Evolutionary conservation across 306 rosid species (phyloP), one percentile per base, ranked within the genome.

Genomic region (Pterocarpus santalinus): DNA sequence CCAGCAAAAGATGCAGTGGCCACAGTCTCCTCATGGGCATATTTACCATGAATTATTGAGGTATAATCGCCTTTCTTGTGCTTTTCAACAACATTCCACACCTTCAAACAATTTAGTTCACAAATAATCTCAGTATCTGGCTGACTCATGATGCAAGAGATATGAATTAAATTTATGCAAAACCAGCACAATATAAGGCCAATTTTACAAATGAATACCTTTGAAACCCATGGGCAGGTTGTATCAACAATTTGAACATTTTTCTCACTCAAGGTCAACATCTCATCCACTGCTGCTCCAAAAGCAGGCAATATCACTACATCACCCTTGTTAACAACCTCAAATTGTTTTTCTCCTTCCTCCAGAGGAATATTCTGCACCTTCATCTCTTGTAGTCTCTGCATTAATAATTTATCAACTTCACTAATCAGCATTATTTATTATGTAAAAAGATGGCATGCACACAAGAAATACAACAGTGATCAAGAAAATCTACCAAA

Each of bases 1-100:
- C 90, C 98, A n/a, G 99, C 98, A 81, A 96, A 96, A 75, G 99
- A 96, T 41, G 99, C 98, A 63, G 98, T 92, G 28, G 99, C 99
- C 51, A 93, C 88, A 58, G 98, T 96, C 80, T 96, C 99, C 88
- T 96, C 98, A 51, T 96, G 99, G 56, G 94, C 61, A 76, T 96
- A 93, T 88, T 93, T 92, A 61, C 99, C 99, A 73, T 92, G 98
- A 81, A 96, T 92, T 14, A 96, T 86, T 30, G 99, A 96, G 64
- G 99, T 88, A 85, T 91, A 93, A 46, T 96, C 97, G 33, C 92
- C 94, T 85, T 93, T 92, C 87, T 92, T 93, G 93, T 96, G 99
- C 86, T 93, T 96, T 62, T 96, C 99, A 17, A 93, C 97, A 58
- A 78, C 58, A 81, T 89, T 96, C 99, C 99, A 96, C 38, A 96